Evolutionary conservation across 306 rosid species (phyloP).

Genomic region (Acacia acuminata): DNA sequence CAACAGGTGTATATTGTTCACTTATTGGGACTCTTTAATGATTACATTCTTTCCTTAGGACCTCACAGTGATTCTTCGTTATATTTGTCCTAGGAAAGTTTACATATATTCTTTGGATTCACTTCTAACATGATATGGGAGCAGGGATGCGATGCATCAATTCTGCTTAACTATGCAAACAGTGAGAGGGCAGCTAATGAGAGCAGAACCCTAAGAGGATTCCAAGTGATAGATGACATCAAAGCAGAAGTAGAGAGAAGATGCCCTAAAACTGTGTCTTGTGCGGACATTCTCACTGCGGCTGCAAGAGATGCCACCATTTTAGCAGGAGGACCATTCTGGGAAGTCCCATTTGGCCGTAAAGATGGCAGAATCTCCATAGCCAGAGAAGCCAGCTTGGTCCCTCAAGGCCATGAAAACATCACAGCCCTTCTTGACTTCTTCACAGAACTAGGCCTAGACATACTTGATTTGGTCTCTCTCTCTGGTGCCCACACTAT

Average conservation of each 20-base stretch:
- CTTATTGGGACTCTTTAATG: no score
- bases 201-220: slow-evolving; percentile 77
- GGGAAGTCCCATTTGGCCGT: slow-evolving; percentile 89
- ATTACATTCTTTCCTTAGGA: no score
- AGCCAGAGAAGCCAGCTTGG: slow-evolving; percentile 62
- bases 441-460: slow-evolving; percentile 54
- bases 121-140: neutral
- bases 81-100: neutral
- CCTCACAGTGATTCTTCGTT: no score
- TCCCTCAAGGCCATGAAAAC: slow-evolving; percentile 88
- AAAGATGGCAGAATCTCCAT: slow-evolving; percentile 67
- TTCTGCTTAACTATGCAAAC: slow-evolving; percentile 56
- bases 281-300: slow-evolving; percentile 84
- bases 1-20: no score
- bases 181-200: slow-evolving; percentile 65
- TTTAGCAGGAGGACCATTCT: slow-evolving; percentile 82
- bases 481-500: slow-evolving; percentile 89
- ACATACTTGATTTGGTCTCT: slow-evolving; percentile 74
- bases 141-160: slow-evolving; percentile 87
- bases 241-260: slow-evolving; percentile 60
- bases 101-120: neutral
- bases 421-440: slow-evolving; percentile 50
- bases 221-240: slow-evolving; percentile 69
- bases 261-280: slow-evolving; percentile 83
- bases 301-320: slow-evolving; percentile 90